Base-by-base conservation (phyloP, 257 asterid species). In the Oldenlandia corymbosa region DNA sequence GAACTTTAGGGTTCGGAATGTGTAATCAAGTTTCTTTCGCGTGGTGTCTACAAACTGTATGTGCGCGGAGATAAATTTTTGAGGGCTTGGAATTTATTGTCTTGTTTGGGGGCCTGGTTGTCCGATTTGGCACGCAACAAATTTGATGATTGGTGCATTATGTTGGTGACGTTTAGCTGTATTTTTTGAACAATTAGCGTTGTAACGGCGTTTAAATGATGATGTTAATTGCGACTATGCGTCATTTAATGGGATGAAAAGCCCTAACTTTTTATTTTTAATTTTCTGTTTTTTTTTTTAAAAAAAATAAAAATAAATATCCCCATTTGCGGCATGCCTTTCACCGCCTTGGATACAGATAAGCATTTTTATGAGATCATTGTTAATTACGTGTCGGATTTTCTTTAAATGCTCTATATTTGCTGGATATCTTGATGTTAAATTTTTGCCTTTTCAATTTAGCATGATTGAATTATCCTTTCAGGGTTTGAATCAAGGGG, bases 401-500 rank as follows among this genome's bases (percentile, higher is more conserved):
- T 60, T 43, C 23, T 5, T 28, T 2, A 28, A 4, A 21, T 56
- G 46, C 31, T 11, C 49, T 14, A 5, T 26, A 27, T 45, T 10
- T 42, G 51, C 39, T 24, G 17, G 24, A 28, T 48, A 27, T 49
- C 4, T 50, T 53, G 49, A 11, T 14, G 5, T 34, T 7, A 24
- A 26, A 16, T 7, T 7, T 53, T n/a, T 5, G 6, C 12, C n/a
- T 10, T 61, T 30, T 23, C 20, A 18, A 46, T 34, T 21, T 21
- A 10, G 7, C 12, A 54, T 63, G 30, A 36, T 55, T 28, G 55
- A 39, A 41, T 50, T 53, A 20, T 73, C 63, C 57, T 37, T 63
- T 65, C 79, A 92, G 97, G 85, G 80, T 60, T 36, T 61, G 73
- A 78, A 76, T 67, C 93, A 72, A 79, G 97, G 85, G 32, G 68